Conservation (phyloP, 768 basidiomycete genomes). For the Pisolithus orientalis region DNA sequence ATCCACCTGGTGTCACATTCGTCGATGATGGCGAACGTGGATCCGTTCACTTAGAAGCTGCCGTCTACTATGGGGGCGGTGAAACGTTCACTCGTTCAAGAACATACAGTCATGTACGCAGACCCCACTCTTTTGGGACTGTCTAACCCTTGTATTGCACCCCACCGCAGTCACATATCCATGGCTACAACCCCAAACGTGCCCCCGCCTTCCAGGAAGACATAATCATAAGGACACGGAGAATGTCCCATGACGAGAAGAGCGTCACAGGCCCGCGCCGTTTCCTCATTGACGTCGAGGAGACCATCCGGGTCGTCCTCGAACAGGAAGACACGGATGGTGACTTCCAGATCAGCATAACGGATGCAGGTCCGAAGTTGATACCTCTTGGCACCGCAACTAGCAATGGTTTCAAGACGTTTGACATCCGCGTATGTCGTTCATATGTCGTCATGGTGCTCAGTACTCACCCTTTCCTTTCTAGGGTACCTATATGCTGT, state of each 20-base stretch:
- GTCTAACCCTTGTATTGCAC: constrained; percentile 12
- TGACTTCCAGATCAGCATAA: constrained; percentile 94
- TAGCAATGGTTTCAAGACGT: constrained; percentile 96
- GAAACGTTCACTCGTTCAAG: constrained; percentile 77
- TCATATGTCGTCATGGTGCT: not conserved
- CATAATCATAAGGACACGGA: constrained; percentile 61
- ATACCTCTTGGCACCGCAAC: constrained; percentile 95
- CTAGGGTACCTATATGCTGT: constrained; percentile 98
- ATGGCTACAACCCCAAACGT: constrained; percentile 66
- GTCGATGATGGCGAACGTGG: constrained; percentile 51
- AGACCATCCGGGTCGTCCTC: constrained; percentile 92
- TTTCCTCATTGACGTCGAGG: constrained; percentile 96
- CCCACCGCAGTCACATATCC: constrained; percentile 53
- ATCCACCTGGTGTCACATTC: constrained; percentile 61
- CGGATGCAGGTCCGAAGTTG: constrained; percentile 94
- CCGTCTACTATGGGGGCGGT: constrained; percentile 75
- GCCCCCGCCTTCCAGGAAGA: constrained; percentile 73
- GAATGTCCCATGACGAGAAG: constrained; percentile 93
- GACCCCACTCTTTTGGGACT: constrained; percentile 5
- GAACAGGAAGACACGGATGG: constrained; percentile 98
- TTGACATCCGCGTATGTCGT: constrained; percentile 79
- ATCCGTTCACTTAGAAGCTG: constrained; percentile 59
- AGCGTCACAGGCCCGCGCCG: constrained; percentile 72
- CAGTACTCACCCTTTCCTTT: constrained; percentile 9
- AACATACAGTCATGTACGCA: constrained; percentile 79